A percentile compares a stretch with the other conserved stretches of the same genome.
These are phyloP conservation scores for Silybum marianum DNA, from an alignment of 129 eudicot species.

Conservation along the genomic window DNA sequence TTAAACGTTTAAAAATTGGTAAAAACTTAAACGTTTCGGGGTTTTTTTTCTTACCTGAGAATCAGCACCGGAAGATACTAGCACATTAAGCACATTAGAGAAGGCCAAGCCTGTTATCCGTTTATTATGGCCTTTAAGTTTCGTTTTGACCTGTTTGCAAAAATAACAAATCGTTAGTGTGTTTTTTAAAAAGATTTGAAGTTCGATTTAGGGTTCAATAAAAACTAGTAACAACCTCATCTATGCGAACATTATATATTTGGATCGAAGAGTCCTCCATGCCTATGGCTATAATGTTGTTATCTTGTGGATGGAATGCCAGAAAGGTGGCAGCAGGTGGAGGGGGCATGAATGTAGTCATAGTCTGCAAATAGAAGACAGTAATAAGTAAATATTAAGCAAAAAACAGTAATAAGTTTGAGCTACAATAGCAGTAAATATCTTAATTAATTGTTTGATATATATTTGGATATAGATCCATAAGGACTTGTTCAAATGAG, in stretches of 20 bases:
- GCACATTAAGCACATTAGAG: slow-evolving; percentile 76
- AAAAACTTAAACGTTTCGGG: too few species aligned
- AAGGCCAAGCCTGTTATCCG: slow-evolving; percentile 88
- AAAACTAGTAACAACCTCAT: slow-evolving; percentile 53
- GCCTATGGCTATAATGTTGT: slow-evolving; percentile 87
- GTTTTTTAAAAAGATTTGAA: neutral
- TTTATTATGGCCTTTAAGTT: slow-evolving; percentile 86
- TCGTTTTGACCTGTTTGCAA: slow-evolving; percentile 66
- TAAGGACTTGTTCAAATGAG: neutral
- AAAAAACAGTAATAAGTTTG: neutral
- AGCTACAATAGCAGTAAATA: neutral
- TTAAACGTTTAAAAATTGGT: neutral
- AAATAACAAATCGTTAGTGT: neutral
- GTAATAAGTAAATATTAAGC: neutral
- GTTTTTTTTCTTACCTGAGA: slow-evolving; percentile 60
- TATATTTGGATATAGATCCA: neutral
- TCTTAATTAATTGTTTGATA: neutral
- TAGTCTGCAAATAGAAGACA: slow-evolving; percentile 54
- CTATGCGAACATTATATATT: slow-evolving; percentile 82
- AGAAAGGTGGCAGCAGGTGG: slow-evolving; percentile 93
- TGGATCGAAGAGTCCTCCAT: slow-evolving; percentile 92
- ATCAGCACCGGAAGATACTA: slow-evolving; percentile 92
- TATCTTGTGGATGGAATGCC: slow-evolving; percentile 92
- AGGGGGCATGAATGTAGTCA: slow-evolving; percentile 94
- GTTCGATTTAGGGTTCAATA: neutral